Base-by-base conservation (phyloP, 176 grass and related monocot species). In the Aegilops umbellulata region DNA sequence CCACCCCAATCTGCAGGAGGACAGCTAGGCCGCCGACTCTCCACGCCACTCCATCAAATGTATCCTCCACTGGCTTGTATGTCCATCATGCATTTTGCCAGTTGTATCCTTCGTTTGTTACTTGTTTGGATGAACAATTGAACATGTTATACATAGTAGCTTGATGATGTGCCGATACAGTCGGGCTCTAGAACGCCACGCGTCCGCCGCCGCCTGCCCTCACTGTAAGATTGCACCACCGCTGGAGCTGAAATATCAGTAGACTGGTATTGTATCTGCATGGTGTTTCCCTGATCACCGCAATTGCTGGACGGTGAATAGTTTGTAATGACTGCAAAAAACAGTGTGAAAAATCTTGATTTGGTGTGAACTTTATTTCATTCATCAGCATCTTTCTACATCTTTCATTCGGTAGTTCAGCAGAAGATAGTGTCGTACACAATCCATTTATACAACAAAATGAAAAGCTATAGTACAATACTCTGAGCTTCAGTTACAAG, bases 1-100 rank as follows among this genome's bases (percentile, higher is more conserved):
- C 49, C 97, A 99, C 64, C 97, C 92, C 70, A 97, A 99, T 47
- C 86, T 99, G 80, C 94, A 97, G 76, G 94, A 93, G 22, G 93
- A 94, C 77, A 95, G 87, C 29, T 95, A 85, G 22, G 13, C 16
- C 39, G 73, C 31, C 29, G 38, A 38, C 74, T 47, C 47, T 39
- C 36, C 34, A 10, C 17, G 11, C n/a, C 24, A 8, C 80, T 74
- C 79, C 65, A 30, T 74, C 8, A 17, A 26, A 67, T 68, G 47
- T 15, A 41, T 32, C 22, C 75, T 51, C 29, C 62, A 81, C 27
- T 46, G 86, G 86, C 71, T 44, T 72, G 51, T 24, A 46, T 85
- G 51, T 55, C 25, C 42, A 75, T 83, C 22, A 22, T 79, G 80
- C 62, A 76, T 72, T 71, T 72, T 77, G 76, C 69, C 89, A 87